These are phyloP conservation scores for Silene coronaria DNA, from an alignment of 179 eudicot genomes.

Conservation along the genomic window DNA sequence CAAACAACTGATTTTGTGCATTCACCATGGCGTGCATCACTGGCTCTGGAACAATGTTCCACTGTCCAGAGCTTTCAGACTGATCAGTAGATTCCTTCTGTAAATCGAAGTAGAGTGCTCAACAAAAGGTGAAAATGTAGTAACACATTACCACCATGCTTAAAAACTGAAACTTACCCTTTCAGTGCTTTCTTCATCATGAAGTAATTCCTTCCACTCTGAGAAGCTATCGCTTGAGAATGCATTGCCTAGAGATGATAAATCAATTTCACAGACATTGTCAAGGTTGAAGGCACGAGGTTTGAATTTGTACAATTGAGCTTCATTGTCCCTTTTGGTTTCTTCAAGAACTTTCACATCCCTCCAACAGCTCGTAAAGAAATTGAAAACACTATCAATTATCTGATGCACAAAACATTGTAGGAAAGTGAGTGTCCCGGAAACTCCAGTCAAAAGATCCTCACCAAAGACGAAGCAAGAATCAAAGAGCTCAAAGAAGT, in stretches of 20 bases:
- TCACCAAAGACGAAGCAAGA: neutral
- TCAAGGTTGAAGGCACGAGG: slow-evolving; percentile 75
- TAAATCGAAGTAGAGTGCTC: slow-evolving; percentile 8
- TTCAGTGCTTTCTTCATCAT: slow-evolving; percentile 40
- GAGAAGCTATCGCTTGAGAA: slow-evolving; percentile 48
- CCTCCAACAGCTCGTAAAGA: slow-evolving; percentile 71
- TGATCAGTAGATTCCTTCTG: slow-evolving; percentile 45
- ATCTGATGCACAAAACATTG: slow-evolving; percentile 36
- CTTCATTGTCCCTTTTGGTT: slow-evolving; percentile 46
- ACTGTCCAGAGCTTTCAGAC: slow-evolving; percentile 41
- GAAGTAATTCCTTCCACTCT: slow-evolving; percentile 77
- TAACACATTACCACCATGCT: neutral
- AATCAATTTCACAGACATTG: slow-evolving; percentile 59
- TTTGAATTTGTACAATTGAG: slow-evolving; percentile 72
- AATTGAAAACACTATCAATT: slow-evolving; percentile 54
- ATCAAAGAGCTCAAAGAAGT: neutral
- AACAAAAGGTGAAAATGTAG: neutral
- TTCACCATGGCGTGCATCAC: slow-evolving; percentile 50
- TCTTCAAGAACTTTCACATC: slow-evolving; percentile 55
- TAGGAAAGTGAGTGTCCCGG: slow-evolving; percentile 14
- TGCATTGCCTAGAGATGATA: slow-evolving; percentile 47
- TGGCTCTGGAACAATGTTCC: slow-evolving; percentile 57
- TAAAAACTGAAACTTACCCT: slow-evolving; percentile 33
- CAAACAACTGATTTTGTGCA: slow-evolving; percentile 63
- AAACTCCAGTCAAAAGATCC: slow-evolving; percentile 3